These are phyloP conservation scores for Ustilago tritici DNA, from an alignment of 1,284 basidiomycete genomes.

Conservation along the genomic window DNA sequence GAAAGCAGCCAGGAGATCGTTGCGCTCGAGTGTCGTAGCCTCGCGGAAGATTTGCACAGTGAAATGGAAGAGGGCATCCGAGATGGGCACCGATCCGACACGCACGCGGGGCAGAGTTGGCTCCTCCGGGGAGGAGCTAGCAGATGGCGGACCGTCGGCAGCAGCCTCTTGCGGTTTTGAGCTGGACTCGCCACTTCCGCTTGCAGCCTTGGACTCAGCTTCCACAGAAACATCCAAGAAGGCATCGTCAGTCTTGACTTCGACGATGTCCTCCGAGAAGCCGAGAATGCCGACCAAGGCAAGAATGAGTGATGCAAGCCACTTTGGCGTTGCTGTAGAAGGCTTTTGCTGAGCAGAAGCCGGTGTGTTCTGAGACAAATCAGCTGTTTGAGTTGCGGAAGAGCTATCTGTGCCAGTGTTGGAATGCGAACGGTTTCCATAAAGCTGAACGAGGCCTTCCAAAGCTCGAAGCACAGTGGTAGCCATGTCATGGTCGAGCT, in stretches of 20 bases:
- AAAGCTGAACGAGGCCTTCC: constrained; percentile 34
- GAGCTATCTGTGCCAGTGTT: constrained; percentile 1
- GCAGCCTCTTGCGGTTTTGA: neutral
- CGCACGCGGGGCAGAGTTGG: constrained; percentile 22
- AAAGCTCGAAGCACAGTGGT: constrained; percentile 39
- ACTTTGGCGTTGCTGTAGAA: constrained; percentile 29
- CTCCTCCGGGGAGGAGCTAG: constrained; percentile 3
- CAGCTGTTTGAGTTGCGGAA: neutral
- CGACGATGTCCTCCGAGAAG: constrained; percentile 78
- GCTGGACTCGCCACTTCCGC: neutral
- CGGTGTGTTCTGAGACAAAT: neutral
- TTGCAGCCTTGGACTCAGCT: neutral
- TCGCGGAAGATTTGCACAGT: constrained; percentile 68
- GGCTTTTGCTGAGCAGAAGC: neutral
- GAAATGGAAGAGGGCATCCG: constrained; percentile 46
- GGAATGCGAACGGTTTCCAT: constrained; percentile 52
- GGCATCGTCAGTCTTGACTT: constrained; percentile 71
- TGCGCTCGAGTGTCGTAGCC: constrained; percentile 39
- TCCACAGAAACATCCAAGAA: constrained; percentile 23
- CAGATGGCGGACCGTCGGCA: neutral
- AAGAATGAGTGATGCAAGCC: constrained; percentile 49
- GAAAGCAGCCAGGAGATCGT: constrained; percentile 60
- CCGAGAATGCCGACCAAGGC: constrained; percentile 74
- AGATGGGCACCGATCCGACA: constrained; percentile 58
- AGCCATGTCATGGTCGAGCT: constrained; percentile 73